Base-by-base conservation (phyloP, 306 rosid species). In the Prunus dulcis region DNA sequence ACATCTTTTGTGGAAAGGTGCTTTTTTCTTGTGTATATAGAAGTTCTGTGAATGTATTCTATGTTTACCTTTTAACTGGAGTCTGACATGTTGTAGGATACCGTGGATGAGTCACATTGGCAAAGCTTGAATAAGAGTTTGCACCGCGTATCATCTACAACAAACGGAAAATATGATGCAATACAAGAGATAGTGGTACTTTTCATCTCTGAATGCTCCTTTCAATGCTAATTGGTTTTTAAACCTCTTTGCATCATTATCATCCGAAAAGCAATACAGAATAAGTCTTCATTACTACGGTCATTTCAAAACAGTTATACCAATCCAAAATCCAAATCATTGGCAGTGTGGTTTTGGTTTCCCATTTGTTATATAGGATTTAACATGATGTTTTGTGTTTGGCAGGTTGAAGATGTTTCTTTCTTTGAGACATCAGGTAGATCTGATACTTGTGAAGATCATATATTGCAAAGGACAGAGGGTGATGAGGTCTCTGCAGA, bases 1-100 rank as follows among this genome's bases (percentile, higher is more conserved):
- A 92, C 84, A 85, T 94, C 74, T 92, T 94, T 74, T 89, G 91
- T 77, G 98, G 95, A 6, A 92, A 86, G 98, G 98, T 94, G 72
- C 80, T 79, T 78, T n/a, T 83, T 78, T 57, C 46, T 73, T 79
- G 67, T 41, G 80, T 74, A 49, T 4, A 45, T 17, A 62, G 47
- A 25, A 25, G 38, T 75, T 87, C 64, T 69, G 70, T 49, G 32
- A 49, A 71, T 62, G 19, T 58, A 50, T 79, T 50, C 81, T 52
- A 76, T 60, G 71, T 45, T 27, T 46, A 52, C 68, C 71, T 69
- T 64, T 71, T 71, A 77, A 60, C 67, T 81, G 45, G 69, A n/a
- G 34, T 63, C 77, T 64, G 22, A 13, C 78, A 69, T 56, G 74
- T 50, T 87, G 84, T 80, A 94, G 97, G 98, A 90, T 78, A 89